Percentiles rank a stretch among this genome's conserved stretches.
These are phyloP conservation scores for Taphrina flavorubra DNA, from an alignment of 1,139 yeast species.

Conservation along the genomic window DNA sequence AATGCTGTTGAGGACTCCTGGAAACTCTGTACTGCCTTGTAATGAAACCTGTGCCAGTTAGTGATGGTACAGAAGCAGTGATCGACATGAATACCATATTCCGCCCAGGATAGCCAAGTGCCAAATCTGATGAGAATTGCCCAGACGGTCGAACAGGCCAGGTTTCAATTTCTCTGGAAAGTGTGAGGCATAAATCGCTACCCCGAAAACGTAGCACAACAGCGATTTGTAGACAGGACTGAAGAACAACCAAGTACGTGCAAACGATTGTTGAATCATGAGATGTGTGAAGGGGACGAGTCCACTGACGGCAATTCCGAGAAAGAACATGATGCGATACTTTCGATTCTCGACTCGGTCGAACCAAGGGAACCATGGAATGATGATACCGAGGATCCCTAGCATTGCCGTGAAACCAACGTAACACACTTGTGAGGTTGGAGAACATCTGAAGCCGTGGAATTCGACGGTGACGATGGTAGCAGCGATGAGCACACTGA, in stretches of 20 bases:
- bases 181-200: slow-evolving; percentile 82
- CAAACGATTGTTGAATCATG: slow-evolving; percentile 63
- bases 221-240: slow-evolving; percentile 70
- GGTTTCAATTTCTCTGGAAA: slow-evolving; percentile 83
- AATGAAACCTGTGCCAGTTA: slow-evolving; percentile 22
- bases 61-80: neutral
- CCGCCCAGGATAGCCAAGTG: slow-evolving; percentile 90
- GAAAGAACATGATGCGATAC: slow-evolving; percentile 79
- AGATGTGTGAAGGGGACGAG: slow-evolving; percentile 66
- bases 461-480: slow-evolving; percentile 87
- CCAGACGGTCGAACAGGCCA: slow-evolving; percentile 63
- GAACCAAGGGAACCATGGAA: slow-evolving; percentile 90
- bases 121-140: slow-evolving; percentile 98
- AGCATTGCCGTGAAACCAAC: slow-evolving; percentile 67
- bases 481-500: slow-evolving; percentile 87
- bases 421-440: slow-evolving; percentile 59
- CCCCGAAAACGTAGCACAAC: slow-evolving; percentile 78
- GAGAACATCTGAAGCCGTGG: slow-evolving; percentile 70
- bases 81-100: slow-evolving; percentile 59
- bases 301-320: slow-evolving; percentile 80
- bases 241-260: slow-evolving; percentile 61
- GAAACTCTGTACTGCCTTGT: slow-evolving; percentile 29
- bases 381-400: slow-evolving; percentile 72
- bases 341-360: slow-evolving; percentile 85
- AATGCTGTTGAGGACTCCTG: slow-evolving; percentile 29